A percentile compares a stretch with the other conserved stretches of the same genome.
These are phyloP conservation scores for Friedmanniomyces simplex DNA, from an alignment of 495 filamentous ascomycete species.

Conservation along the genomic window DNA sequence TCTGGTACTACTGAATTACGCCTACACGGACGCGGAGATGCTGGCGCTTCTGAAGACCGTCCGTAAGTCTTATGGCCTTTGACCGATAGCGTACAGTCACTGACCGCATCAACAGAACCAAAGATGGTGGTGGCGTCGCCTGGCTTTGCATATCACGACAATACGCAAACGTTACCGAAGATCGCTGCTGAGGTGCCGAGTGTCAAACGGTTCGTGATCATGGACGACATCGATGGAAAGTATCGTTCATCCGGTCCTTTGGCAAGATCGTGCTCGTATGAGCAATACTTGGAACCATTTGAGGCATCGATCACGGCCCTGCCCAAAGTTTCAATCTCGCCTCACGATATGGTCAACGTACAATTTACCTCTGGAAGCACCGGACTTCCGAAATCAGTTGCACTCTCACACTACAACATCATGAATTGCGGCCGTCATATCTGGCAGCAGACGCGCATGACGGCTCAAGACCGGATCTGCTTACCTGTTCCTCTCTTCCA, in stretches of 20 bases:
- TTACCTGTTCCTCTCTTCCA: constrained; percentile 20
- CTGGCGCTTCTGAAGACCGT: constrained; percentile 12
- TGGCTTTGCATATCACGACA: constrained; percentile 10
- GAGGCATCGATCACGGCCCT: neutral
- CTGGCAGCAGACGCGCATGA: constrained; percentile 17
- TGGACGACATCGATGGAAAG: constrained; percentile 9
- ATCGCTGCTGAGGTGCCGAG: constrained; percentile 2
- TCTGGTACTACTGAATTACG: constrained; percentile 20
- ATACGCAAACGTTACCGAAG: constrained; percentile 9
- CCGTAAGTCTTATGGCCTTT: constrained; percentile 1
- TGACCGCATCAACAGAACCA: constrained; percentile 8
- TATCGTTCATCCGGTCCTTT: neutral
- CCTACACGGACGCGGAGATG: constrained; percentile 20
- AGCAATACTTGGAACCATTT: constrained; percentile 9
- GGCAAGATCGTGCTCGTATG: constrained; percentile 9
- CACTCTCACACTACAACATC: constrained; percentile 21
- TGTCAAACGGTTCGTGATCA: constrained; percentile 9
- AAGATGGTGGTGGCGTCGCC: constrained; percentile 18
- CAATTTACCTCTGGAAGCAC: constrained; percentile 16
- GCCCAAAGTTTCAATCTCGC: constrained; percentile 9
- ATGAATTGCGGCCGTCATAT: constrained; percentile 19
- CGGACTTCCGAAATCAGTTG: constrained; percentile 18
- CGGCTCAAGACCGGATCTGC: constrained; percentile 15
- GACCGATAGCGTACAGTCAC: neutral
- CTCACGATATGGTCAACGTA: constrained; percentile 21